A percentile compares a stretch with the other conserved stretches of the same genome.
Conservation (phyloP, 495 filamentous ascomycete genomes). For the Chaetomidium leptoderma region DNA sequence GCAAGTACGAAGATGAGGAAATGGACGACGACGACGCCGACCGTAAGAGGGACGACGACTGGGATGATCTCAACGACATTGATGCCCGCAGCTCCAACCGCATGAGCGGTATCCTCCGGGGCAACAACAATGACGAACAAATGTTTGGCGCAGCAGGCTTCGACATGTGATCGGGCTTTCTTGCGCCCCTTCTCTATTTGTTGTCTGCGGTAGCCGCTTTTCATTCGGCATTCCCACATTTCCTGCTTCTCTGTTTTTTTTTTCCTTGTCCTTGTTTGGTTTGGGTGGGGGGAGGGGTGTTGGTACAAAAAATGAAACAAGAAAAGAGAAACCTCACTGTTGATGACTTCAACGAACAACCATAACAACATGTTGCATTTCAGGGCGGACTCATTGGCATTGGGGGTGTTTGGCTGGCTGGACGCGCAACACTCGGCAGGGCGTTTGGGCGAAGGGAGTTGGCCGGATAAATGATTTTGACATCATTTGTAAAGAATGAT, state of each 20-base stretch:
- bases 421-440: slow-evolving; percentile 19
- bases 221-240: neutral
- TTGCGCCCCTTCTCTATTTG: neutral
- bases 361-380: slow-evolving; percentile 30
- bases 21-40: slow-evolving; percentile 44
- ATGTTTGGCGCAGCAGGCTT: slow-evolving; percentile 73
- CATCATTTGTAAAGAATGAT: slow-evolving; percentile 19
- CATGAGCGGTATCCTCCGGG: slow-evolving; percentile 71
- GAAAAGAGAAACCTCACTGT: slow-evolving; percentile 19
- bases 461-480: slow-evolving; percentile 16
- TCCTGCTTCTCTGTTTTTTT: slow-evolving; percentile 5
- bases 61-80: slow-evolving; percentile 44
- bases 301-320: slow-evolving; percentile 20
- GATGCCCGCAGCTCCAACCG: slow-evolving; percentile 50
- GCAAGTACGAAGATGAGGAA: slow-evolving; percentile 64
- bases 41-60: slow-evolving; percentile 44
- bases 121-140: slow-evolving; percentile 59
- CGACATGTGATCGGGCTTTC: slow-evolving; percentile 40
- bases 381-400: slow-evolving; percentile 29
- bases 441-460: slow-evolving; percentile 24
- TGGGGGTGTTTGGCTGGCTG: slow-evolving; percentile 19
- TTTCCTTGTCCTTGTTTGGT: neutral
- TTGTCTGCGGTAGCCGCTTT: neutral
- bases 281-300: slow-evolving; percentile 14
- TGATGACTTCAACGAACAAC: slow-evolving; percentile 29